Conservation (phyloP, 2,329 filamentous ascomycete genomes). For the Domatiomyces catenatus region DNA sequence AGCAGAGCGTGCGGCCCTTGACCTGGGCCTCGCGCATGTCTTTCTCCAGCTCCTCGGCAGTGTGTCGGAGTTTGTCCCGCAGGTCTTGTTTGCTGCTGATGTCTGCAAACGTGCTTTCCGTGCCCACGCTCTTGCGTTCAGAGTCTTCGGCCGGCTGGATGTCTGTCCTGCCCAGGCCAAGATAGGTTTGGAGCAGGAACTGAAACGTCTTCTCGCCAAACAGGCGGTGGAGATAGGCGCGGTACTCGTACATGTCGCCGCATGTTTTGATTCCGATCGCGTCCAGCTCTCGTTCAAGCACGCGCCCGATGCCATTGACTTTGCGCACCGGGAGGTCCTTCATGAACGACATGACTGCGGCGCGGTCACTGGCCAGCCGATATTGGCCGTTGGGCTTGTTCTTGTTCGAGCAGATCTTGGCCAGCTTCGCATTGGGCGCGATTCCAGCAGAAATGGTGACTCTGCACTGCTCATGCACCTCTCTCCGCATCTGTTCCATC, state of each 20-base stretch:
- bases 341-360: conserved; percentile 74
- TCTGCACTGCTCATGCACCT: conserved; percentile 59
- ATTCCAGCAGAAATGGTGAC: conserved; percentile 92
- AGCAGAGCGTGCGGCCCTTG: conserved; percentile 76
- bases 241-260: conserved; percentile 66
- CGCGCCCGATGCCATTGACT: conserved; percentile 86
- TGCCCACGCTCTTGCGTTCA: conserved; percentile 85
- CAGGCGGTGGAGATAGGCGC: conserved; percentile 57
- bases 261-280: conserved; percentile 79
- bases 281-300: conserved; percentile 78
- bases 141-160: conserved; percentile 79
- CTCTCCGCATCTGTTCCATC: conserved; percentile 59
- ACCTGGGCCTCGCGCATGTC: conserved; percentile 66
- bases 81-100: conserved; percentile 54
- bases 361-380: conserved; percentile 53
- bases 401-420: conserved; percentile 87
- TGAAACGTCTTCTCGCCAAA: conserved; percentile 86
- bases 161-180: conserved; percentile 72
- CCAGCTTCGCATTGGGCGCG: conserved; percentile 78
- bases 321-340: conserved; percentile 67
- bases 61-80: conserved; percentile 61
- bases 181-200: conserved; percentile 68
- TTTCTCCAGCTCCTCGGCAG: conserved; percentile 71
- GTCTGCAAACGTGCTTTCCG: conserved; percentile 79
- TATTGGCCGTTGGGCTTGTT: conserved; percentile 97